phyloP scores from a whole-genome alignment of 176 grass and related monocot genomes.

The Carex parvula region DNA sequence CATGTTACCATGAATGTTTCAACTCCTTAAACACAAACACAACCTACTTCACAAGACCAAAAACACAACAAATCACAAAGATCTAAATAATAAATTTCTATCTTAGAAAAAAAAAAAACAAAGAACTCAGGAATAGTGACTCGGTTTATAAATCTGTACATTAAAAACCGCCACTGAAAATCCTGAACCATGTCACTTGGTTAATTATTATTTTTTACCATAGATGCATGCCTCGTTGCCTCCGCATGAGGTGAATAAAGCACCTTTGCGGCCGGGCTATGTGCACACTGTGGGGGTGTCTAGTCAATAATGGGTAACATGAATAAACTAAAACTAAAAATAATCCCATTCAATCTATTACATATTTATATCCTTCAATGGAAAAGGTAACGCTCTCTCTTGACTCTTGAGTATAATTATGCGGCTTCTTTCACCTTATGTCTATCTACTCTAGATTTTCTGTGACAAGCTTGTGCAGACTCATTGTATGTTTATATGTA shows the following conservation, averaged over 20 bases:
- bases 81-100: neutral
- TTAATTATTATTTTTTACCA: slow-evolving; percentile 13
- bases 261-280: slow-evolving; percentile 32
- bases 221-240: slow-evolving; percentile 18
- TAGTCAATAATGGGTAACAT: neutral
- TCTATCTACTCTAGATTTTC: neutral
- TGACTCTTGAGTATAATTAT: slow-evolving; percentile 13
- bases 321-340: slow-evolving; percentile 6
- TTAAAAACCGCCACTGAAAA: neutral
- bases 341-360: neutral
- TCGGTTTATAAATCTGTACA: neutral
- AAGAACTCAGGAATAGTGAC: neutral
- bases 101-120: neutral
- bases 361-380: neutral
- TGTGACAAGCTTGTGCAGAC: neutral
- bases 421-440: neutral
- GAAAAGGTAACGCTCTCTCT: neutral
- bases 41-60: neutral
- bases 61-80: neutral
- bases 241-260: slow-evolving; percentile 22
- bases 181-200: neutral
- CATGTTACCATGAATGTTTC: too few species aligned
- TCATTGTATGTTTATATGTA: neutral
- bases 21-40: neutral
- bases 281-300: slow-evolving; percentile 8